Conservation (phyloP, 192 early-diverging fungal genomes). For the Coemansia umbellata region DNA sequence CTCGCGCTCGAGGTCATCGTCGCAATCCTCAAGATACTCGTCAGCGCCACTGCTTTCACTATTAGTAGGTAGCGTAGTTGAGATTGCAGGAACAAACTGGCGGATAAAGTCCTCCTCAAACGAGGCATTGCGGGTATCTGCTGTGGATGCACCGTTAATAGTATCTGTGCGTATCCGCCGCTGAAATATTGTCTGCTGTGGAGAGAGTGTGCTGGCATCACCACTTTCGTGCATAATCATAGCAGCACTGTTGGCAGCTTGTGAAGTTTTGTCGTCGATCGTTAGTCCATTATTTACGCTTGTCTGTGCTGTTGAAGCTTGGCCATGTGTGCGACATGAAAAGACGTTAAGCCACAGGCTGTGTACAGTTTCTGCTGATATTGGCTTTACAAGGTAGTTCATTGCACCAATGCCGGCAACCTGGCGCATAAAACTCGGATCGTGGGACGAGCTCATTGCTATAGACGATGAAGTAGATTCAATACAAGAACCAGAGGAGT, state of each 20-base stretch:
- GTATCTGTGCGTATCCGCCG: constrained; percentile 47
- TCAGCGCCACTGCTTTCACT: background rate
- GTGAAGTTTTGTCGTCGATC: background rate
- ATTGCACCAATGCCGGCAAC: constrained; percentile 46
- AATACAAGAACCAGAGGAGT: background rate
- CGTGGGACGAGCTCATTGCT: constrained; percentile 50
- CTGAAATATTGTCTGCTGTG: constrained; percentile 40
- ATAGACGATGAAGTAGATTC: constrained; percentile 8
- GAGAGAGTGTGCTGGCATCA: constrained; percentile 16
- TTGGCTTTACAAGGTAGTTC: constrained; percentile 53
- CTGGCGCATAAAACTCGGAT: constrained; percentile 50
- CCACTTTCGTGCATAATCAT: background rate
- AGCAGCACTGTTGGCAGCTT: constrained; percentile 1
- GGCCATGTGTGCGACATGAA: constrained; percentile 37
- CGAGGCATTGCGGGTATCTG: constrained; percentile 40
- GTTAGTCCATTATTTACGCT: background rate
- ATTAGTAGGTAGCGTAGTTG: constrained; percentile 23
- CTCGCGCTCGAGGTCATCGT: constrained; percentile 20
- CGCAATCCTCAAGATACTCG: constrained; percentile 8
- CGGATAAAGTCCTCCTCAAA: constrained; percentile 54
- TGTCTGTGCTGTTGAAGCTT: background rate
- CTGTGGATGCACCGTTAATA: constrained; percentile 28
- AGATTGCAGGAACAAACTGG: constrained; percentile 49
- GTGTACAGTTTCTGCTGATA: constrained; percentile 49
- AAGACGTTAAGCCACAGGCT: constrained; percentile 53